Base-by-base conservation (phyloP, 129 eudicot genomes). In the Flaveria sonorensis region DNA sequence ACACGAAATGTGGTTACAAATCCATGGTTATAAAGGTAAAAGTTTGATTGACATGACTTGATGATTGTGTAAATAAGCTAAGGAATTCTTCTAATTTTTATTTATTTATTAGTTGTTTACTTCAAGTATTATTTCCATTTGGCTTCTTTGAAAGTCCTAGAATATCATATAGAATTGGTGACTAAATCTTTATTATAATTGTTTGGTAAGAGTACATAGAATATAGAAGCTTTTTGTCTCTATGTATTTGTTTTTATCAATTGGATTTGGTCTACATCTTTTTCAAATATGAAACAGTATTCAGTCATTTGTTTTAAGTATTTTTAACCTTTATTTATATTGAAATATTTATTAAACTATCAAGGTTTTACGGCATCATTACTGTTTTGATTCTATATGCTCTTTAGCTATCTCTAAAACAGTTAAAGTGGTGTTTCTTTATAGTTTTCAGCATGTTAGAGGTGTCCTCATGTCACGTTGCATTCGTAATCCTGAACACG, bases 131-230 rank as follows among this genome's bases (percentile, higher is more conserved):
- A 20, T 61, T 61, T 75, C 70, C 71, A 62, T 46, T 75, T 75
- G 62, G 79, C 71, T 16, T 74, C 16, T 45, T 62, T 26, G 69
- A 74, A 62, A 63, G 50, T 65, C 23, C 72, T 63, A 28, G 21
- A 64, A 32, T 57, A 40, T 39, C 39, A 74, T 43, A 74, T 60
- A 43, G 71, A 9, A 43, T 59, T n/a, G 12, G 79, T 64, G 79
- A 52, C 79, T 18, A n/a, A 75, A 51, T 76, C 53, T 76, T 66
- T 65, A 76, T 76, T 50, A 51, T 65, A 76, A 65, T 66, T 47
- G 62, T 76, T 66, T 65, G 80, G 73, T 76, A 47, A 75, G 30
- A 40, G 40, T 30, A 50, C 40, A 64, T 51, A 72, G 19, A 76
- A 50, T 23, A 64, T 51, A 72, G 19, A 76, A 65, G 64, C 73